A percentile compares a stretch with the other conserved stretches of the same genome.
Conservation (phyloP, 2,329 filamentous ascomycete species). For the Trematosphaeria pertusa region DNA sequence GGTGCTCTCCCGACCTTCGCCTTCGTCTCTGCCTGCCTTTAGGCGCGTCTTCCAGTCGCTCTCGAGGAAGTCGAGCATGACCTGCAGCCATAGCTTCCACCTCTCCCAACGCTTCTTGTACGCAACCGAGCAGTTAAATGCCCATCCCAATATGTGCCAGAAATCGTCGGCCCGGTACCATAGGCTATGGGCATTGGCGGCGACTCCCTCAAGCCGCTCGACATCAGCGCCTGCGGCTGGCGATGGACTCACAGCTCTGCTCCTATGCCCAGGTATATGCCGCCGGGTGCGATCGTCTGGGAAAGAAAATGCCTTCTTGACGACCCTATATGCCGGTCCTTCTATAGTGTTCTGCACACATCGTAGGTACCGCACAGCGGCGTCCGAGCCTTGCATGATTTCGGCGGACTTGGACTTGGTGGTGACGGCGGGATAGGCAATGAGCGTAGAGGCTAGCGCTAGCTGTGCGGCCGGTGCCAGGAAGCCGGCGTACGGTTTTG, state of each 20-base stretch:
- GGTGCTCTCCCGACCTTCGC: slow-evolving; percentile 21
- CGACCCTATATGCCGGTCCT: slow-evolving; percentile 68
- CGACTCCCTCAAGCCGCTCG: slow-evolving; percentile 51
- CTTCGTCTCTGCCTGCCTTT: slow-evolving; percentile 33
- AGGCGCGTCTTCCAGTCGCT: slow-evolving; percentile 69
- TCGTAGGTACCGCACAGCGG: slow-evolving; percentile 74
- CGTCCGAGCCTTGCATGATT: slow-evolving; percentile 67
- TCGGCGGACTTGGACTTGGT: slow-evolving; percentile 71
- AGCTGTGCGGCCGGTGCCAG: slow-evolving; percentile 76
- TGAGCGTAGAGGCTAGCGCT: slow-evolving; percentile 78
- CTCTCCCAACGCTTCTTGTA: slow-evolving; percentile 78
- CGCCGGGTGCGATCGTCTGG: slow-evolving; percentile 32
- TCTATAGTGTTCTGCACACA: slow-evolving; percentile 71
- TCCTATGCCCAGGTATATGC: slow-evolving; percentile 25
- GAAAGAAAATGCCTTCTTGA: slow-evolving; percentile 78
- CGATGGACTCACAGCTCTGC: slow-evolving; percentile 29
- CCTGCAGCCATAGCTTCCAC: slow-evolving; percentile 82
- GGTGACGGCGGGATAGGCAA: slow-evolving; percentile 81
- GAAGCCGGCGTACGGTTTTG: slow-evolving; percentile 56
- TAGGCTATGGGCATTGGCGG: slow-evolving; percentile 68
- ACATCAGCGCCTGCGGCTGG: slow-evolving; percentile 49
- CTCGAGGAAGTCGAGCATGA: slow-evolving; percentile 80
- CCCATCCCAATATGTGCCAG: slow-evolving; percentile 90
- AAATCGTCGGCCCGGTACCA: slow-evolving; percentile 84
- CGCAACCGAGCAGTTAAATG: slow-evolving; percentile 83